Percentiles rank a stretch among this genome's conserved stretches.
Conservation (phyloP, 352 stramenopile genomes). For the Phytophthora boehmeriae region DNA sequence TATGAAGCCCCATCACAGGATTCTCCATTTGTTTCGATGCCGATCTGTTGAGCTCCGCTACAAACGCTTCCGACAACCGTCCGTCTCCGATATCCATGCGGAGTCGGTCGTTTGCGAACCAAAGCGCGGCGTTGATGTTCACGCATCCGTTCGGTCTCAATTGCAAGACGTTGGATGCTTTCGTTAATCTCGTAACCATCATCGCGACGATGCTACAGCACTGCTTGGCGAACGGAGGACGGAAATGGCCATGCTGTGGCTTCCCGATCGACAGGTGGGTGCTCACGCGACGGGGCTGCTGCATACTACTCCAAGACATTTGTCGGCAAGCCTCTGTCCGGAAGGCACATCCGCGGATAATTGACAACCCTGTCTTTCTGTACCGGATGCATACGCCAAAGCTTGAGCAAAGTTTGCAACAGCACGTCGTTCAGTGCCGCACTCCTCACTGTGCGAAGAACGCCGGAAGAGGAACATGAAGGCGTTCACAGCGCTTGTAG, state of each 20-base stretch:
- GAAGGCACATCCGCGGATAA: neutral
- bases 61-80: neutral
- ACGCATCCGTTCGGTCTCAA: no score
- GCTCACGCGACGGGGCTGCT: neutral
- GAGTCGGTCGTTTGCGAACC: neutral
- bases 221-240: neutral
- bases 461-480: slow-evolving; percentile 33
- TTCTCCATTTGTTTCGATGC: neutral
- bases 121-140: neutral
- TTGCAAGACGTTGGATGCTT: no score
- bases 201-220: neutral
- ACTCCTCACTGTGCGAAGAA: slow-evolving; percentile 27
- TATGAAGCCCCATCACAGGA: neutral
- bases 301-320: neutral
- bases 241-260: neutral
- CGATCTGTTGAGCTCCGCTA: no score
- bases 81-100: neutral
- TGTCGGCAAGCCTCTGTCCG: neutral
- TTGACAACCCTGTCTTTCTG: slow-evolving; percentile 1
- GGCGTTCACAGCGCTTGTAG: slow-evolving; percentile 28
- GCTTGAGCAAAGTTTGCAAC: neutral
- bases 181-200: no score
- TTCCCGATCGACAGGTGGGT: neutral
- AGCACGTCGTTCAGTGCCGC: neutral
- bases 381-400: neutral